These are phyloP conservation scores for Agaricus bisporus DNA, from an alignment of 768 basidiomycete species.

Conservation along the genomic window DNA sequence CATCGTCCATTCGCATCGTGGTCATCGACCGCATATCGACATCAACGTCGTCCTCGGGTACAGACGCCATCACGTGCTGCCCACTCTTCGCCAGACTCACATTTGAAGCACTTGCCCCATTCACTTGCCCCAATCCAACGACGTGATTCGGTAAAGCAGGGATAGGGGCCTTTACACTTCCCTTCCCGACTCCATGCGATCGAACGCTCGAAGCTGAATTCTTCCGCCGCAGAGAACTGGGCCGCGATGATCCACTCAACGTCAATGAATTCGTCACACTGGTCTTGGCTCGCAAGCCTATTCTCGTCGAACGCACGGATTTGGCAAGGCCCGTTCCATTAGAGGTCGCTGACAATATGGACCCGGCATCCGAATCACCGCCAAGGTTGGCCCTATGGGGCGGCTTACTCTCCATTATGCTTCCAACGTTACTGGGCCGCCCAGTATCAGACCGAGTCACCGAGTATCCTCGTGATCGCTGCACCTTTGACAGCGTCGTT, in stretches of 20 bases:
- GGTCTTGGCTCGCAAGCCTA: conserved; percentile 26
- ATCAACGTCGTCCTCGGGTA: conserved; percentile 39
- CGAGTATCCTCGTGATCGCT: conserved; percentile 23
- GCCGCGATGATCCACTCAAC: conserved; percentile 22
- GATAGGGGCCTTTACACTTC: conserved; percentile 26
- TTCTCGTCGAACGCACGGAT: conserved; percentile 36
- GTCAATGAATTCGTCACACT: conserved; percentile 22
- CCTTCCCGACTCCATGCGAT: conserved; percentile 32
- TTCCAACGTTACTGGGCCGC: conserved; percentile 12
- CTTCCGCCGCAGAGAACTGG: conserved; percentile 45
- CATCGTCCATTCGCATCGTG: conserved; percentile 24
- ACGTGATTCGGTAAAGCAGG: conserved; percentile 24
- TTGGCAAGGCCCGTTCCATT: conserved; percentile 42
- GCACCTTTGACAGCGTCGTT: conserved; percentile 50
- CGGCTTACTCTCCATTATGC: conserved; percentile 22
- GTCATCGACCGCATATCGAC: conserved; percentile 12
- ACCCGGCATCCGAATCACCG: conserved; percentile 42
- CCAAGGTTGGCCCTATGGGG: conserved; percentile 27
- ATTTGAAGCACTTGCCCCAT: conserved; percentile 31
- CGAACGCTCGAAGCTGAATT: conserved; percentile 57
- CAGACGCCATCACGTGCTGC: conserved; percentile 40
- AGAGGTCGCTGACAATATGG: conserved; percentile 50
- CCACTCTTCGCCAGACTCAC: conserved; percentile 48
- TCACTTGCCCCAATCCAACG: conserved; percentile 24
- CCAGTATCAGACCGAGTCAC: conserved; percentile 14